Percentiles rank a stretch among this genome's conserved stretches.
phyloP scores from a whole-genome alignment of 345 rosid species.

The Hibiscus mutabilis region DNA sequence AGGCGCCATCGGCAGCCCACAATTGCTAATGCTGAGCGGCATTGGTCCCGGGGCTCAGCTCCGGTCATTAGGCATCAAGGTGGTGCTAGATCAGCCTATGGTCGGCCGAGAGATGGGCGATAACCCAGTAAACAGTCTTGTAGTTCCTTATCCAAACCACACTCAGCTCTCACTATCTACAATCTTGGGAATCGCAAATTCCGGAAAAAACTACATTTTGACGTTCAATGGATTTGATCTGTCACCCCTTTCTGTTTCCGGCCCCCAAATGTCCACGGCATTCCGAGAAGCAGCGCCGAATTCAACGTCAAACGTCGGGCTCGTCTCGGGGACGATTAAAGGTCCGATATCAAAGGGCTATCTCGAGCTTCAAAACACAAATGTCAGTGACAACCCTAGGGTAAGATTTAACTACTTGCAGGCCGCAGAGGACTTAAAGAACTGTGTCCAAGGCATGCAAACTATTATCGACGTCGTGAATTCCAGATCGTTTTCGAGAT shows the following conservation, averaged over 20 bases:
- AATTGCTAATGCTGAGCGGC: conserved; percentile 66
- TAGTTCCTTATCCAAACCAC: conserved; percentile 51
- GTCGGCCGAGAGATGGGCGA: conserved; percentile 86
- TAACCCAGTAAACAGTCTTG: conserved; percentile 59
- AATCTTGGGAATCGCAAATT: conserved; percentile 58
- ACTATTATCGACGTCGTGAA: conserved; percentile 34
- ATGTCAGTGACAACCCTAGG: conserved; percentile 50
- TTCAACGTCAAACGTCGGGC: conserved; percentile 37
- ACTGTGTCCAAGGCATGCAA: conserved; percentile 33
- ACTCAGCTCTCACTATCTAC: conserved; percentile 57
- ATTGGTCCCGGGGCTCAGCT: conserved; percentile 64
- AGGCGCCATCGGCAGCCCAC: conserved; percentile 81
- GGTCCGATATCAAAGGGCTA: conserved; percentile 62
- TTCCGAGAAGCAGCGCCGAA: conserved; percentile 23
- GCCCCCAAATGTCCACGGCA: conserved; percentile 25
- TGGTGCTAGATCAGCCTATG: conserved; percentile 50
- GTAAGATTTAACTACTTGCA: conserved; percentile 73
- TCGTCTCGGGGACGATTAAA: conserved; percentile 39
- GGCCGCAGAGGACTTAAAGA: conserved; percentile 52
- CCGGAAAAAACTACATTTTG: conserved; percentile 43
- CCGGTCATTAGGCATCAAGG: conserved; percentile 37
- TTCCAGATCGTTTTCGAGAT: conserved; percentile 41
- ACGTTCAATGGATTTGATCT: conserved; percentile 48
- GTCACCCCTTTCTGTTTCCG: conserved; percentile 27
- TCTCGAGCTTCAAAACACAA: conserved; percentile 42